Base-by-base conservation (phyloP, 2,329 filamentous ascomycete species). In the Nemania sp. region DNA sequence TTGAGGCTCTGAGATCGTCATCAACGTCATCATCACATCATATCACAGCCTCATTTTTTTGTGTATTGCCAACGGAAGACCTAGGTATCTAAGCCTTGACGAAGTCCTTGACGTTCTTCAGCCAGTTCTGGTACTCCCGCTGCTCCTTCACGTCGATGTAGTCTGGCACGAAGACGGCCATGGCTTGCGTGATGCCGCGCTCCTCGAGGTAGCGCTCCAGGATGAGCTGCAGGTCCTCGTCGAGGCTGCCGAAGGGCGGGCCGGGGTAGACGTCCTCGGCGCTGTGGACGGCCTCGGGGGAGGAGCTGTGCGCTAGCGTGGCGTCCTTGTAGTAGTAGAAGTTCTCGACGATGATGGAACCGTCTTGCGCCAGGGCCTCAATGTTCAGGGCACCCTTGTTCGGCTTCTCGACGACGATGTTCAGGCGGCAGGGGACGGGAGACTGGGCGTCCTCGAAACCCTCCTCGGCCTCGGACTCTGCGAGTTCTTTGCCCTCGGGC, bases 131-230 rank as follows among this genome's bases (percentile, higher is more conserved):
- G 78, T 99, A 99, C 84, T 99, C 95, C 80, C 88, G 90, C 86
- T 98, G 94, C 86, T 99, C 95, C 88, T 99, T 99, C 79, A 90
- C 87, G 75, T 98, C 92, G 73, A 98, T 93, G 80, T 97, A 99
- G 76, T 98, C 93, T 39, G 93, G 92, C 46, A 96, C 89, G 77
- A 98, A 97, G 68, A 93, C 80, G 55, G 93, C 94, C 70, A 99
- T 85, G 60, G 89, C 86, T 70, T 90, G 88, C 72, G 94, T 92
- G 78, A 99, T 87, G 66, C 94, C 95, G 70, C 95, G 87, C 84
- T 97, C 95, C 78, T 97, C 92, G 65, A 99, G 85, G 81, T 94
- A 99, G 70, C 90, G 87, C 84, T 98, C 94, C 75, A 98, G 83
- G 70, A 97, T 84, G 55, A 92, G 84, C 82, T 98, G 94, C 46